These are phyloP conservation scores for Groenewaldozyma salmanticensis DNA, from an alignment of 805 yeast species.

Conservation along the genomic window DNA sequence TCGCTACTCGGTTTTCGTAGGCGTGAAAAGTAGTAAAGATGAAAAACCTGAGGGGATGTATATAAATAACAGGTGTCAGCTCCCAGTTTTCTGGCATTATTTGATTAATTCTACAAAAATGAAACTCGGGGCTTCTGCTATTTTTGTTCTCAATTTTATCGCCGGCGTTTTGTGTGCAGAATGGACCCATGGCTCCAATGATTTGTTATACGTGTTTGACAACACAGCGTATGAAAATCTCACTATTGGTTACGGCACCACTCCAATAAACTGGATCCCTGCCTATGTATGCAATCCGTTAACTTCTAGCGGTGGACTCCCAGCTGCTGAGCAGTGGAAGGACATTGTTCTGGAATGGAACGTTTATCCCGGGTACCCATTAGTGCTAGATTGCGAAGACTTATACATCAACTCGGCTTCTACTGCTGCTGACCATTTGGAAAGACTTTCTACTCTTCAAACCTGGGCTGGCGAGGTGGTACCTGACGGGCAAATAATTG, in stretches of 20 bases:
- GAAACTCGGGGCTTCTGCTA: too few species aligned
- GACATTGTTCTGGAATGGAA: conserved; percentile 6
- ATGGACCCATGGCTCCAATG: too few species aligned
- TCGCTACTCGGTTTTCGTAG: too few species aligned
- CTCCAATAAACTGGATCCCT: conserved; percentile 8
- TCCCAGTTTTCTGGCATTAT: too few species aligned
- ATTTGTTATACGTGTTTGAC: conserved; percentile 7
- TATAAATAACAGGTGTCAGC: too few species aligned
- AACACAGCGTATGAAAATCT: conserved; percentile 7
- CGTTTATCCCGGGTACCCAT: conserved; percentile 8
- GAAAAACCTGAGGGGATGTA: too few species aligned
- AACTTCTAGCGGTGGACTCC: conserved; percentile 2
- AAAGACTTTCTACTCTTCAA: conserved; percentile 2
- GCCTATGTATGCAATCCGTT: conserved; percentile 8
- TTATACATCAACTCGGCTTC: conserved; percentile 4
- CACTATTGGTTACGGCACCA: conserved; percentile 5
- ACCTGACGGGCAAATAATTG: conserved; percentile 5
- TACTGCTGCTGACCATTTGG: conserved; percentile 4
- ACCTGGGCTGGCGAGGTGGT: conserved; percentile 9
- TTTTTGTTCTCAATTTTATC: too few species aligned
- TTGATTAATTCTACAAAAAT: too few species aligned
- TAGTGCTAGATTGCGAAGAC: conserved; percentile 8
- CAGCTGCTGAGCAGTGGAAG: conserved; percentile 5
- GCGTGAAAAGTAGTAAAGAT: too few species aligned
- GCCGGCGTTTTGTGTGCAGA: too few species aligned